Base-by-base conservation (phyloP, 2,329 filamentous ascomycete species). In the Epichloe brachyelytri region DNA sequence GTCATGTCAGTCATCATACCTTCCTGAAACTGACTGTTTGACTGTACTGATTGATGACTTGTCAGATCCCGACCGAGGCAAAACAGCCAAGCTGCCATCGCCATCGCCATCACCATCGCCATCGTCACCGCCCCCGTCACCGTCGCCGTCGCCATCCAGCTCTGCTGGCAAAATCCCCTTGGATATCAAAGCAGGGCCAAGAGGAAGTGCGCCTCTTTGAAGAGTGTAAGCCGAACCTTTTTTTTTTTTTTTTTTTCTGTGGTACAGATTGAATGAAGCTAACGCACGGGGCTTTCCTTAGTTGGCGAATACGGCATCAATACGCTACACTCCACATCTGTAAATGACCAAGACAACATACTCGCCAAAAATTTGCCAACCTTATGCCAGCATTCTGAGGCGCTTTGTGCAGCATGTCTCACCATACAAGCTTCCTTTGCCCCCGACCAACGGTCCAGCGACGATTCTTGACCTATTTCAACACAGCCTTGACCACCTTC, bases 281-380 rank as follows among this genome's bases (percentile, higher is more conserved):
- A 11, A 47, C 45, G 4, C 26, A 43, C 10, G 20, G 4, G 17
- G 22, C 19, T 15, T 19, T 15, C 22, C 7, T 7, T 17, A 49
- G 48, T 49, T 34, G 4, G 43, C 40, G 4, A 36, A 2, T 19
- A 37, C 37, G 48, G 48, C 30, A 37, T 49, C 40, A 44, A 49
- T 10, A 37, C 48, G 30, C 20, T 49, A 3, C 6, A 5, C 30
- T 49, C 48, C 4, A 49, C 48, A 20, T 43, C 48, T 14, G 40
- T 49, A 14, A 43, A 49, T 43, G 48, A 49, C 4, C 20, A 49
- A n/a, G 48, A 49, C 17, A 49, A 49, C 33, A n/a, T 49, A 1
- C 33, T 49, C 11, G 19, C 19, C 30, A 17, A 43, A 11, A 26
- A 37, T 12, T 34, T 49, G 5, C 48, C 48, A 5, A 15, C 17